Evolutionary conservation across 2,329 filamentous ascomycete species (phyloP).

Genomic region (Cucurbitaria berberidis): DNA sequence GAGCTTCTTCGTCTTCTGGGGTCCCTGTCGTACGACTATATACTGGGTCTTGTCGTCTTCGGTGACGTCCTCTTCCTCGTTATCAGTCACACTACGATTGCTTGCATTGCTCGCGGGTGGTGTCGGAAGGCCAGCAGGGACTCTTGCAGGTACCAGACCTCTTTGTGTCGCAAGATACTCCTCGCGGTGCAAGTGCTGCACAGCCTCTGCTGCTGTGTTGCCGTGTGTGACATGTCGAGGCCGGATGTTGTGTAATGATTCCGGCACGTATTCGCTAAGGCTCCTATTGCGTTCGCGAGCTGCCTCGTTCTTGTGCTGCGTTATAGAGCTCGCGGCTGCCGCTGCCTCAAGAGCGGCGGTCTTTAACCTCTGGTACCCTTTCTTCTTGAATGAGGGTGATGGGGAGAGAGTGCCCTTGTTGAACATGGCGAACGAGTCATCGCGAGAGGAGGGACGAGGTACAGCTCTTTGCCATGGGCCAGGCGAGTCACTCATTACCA

Average conservation of each 20-base stretch:
- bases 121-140: conserved; percentile 62
- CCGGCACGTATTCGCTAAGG: conserved; percentile 85
- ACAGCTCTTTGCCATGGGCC: conserved; percentile 51
- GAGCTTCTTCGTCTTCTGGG: conserved; percentile 72
- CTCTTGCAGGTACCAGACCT: conserved; percentile 70
- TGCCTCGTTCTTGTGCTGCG: conserved; percentile 41
- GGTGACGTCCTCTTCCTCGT: conserved; percentile 57
- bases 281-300: conserved; percentile 76
- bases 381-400: conserved; percentile 53
- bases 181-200: conserved; percentile 72
- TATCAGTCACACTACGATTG: conserved; percentile 62
- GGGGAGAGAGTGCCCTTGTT: conserved; percentile 43
- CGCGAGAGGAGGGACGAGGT: conserved; percentile 38
- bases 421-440: conserved; percentile 41
- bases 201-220: conserved; percentile 45
- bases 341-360: conserved; percentile 50
- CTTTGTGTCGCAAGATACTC: conserved; percentile 79
- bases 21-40: conserved; percentile 59
- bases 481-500: conserved; percentile 51
- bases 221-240: conserved; percentile 74
- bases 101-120: conserved; percentile 76
- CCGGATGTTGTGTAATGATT: conserved; percentile 70
- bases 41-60: conserved; percentile 53
- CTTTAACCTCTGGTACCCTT: conserved; percentile 54
- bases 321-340: conserved; percentile 39